Conservation (phyloP, 1,284 basidiomycete genomes). For the Mycena citricolor region DNA sequence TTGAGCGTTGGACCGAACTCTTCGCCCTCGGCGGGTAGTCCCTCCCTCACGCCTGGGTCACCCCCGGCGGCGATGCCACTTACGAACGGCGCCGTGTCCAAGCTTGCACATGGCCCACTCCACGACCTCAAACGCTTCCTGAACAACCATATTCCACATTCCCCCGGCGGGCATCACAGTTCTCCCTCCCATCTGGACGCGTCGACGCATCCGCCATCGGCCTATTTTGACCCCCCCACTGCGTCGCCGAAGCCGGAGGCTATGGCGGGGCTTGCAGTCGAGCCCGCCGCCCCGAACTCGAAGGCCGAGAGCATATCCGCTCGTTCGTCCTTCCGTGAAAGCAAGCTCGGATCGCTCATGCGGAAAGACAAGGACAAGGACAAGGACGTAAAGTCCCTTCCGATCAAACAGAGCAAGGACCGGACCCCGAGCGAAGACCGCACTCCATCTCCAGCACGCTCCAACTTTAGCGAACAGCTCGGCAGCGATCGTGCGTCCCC, state of each 20-base stretch:
- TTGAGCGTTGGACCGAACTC: slow-evolving; percentile 4
- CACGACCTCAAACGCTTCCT: slow-evolving; percentile 92
- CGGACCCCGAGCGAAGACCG: slow-evolving; percentile 44
- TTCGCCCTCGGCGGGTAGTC: slow-evolving; percentile 4
- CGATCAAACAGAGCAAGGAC: slow-evolving; percentile 44
- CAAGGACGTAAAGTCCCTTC: slow-evolving; percentile 21
- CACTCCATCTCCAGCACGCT: slow-evolving; percentile 34
- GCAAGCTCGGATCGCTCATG: slow-evolving; percentile 32
- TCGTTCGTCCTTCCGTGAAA: slow-evolving; percentile 18
- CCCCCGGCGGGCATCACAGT: slow-evolving; percentile 25
- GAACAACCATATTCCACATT: slow-evolving; percentile 81
- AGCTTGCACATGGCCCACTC: slow-evolving; percentile 68
- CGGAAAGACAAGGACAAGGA: slow-evolving; percentile 34
- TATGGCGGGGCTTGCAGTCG: too few species aligned
- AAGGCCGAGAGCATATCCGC: slow-evolving; percentile 21
- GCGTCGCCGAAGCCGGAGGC: slow-evolving; percentile 13
- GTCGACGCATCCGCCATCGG: slow-evolving; percentile 14
- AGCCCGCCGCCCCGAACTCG: too few species aligned
- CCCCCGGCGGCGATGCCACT: slow-evolving; percentile 13
- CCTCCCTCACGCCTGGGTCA: slow-evolving; percentile 10
- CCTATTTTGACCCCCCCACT: slow-evolving; percentile 15
- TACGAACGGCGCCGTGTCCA: slow-evolving; percentile 32
- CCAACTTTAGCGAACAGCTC: slow-evolving; percentile 27
- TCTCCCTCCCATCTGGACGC: slow-evolving; percentile 13
- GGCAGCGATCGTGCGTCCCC: not conserved